Conservation (phyloP, 2,329 filamentous ascomycete species). For the Hypoxylon sp. region DNA sequence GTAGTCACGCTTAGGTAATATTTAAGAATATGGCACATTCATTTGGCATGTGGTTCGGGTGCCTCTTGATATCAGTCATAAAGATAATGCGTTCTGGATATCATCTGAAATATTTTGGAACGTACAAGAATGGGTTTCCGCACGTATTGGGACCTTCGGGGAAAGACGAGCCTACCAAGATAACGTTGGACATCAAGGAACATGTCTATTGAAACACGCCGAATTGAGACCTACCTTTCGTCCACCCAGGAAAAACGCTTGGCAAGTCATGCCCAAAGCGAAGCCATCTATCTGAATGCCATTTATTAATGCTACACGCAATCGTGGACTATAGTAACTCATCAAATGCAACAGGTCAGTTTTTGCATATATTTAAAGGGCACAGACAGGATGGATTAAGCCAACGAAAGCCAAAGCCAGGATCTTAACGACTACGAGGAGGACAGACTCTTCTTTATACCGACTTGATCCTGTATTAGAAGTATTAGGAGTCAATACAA, state of each 20-base stretch:
- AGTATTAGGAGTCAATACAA: slow-evolving; percentile 6
- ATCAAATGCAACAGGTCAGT: background rate
- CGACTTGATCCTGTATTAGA: background rate
- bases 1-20: background rate
- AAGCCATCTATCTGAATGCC: background rate
- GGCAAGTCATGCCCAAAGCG: background rate
- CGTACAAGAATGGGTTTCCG: background rate
- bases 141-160: background rate
- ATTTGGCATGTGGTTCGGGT: background rate
- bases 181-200: background rate
- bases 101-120: background rate
- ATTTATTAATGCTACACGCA: background rate
- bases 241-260: background rate
- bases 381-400: background rate
- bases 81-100: background rate
- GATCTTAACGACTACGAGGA: background rate
- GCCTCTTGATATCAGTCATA: background rate
- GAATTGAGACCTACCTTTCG: background rate
- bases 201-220: background rate
- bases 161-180: background rate
- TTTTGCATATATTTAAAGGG: background rate
- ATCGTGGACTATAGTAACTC: background rate
- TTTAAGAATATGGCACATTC: background rate
- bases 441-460: background rate
- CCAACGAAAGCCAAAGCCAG: background rate